These are phyloP conservation scores for Daldinia bambusicola DNA, from an alignment of 495 filamentous ascomycete genomes.

Conservation along the genomic window DNA sequence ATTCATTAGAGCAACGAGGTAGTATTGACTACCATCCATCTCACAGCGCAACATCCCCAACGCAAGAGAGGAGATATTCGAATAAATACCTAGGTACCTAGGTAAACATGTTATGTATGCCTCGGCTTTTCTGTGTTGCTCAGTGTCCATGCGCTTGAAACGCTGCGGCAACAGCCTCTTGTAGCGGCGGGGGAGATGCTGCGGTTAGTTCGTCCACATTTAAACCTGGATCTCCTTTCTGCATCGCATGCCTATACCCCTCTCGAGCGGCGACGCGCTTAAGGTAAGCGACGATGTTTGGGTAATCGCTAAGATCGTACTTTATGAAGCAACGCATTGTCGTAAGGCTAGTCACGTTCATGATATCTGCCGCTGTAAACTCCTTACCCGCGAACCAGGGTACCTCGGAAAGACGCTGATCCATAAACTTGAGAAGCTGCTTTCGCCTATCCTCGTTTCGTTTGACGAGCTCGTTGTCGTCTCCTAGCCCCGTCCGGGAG, in stretches of 20 bases:
- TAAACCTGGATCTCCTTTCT: conserved; percentile 59
- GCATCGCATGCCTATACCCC: conserved; percentile 56
- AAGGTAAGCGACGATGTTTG: conserved; percentile 60
- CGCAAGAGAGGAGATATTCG: background rate
- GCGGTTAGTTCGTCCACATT: conserved; percentile 35
- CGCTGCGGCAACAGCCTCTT: conserved; percentile 21
- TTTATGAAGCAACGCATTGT: conserved; percentile 63
- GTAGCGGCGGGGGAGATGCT: conserved; percentile 28
- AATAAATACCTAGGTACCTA: conserved; percentile 2
- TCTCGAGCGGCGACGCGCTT: conserved; percentile 53
- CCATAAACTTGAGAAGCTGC: conserved; percentile 50
- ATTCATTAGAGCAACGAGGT: background rate
- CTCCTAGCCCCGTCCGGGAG: conserved; percentile 14
- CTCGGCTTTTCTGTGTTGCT: background rate
- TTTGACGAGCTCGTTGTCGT: conserved; percentile 9
- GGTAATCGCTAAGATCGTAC: conserved; percentile 56
- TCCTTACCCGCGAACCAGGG: conserved; percentile 67
- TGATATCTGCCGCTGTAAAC: conserved; percentile 71
- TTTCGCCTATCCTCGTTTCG: conserved; percentile 42
- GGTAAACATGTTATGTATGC: background rate
- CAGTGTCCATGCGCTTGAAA: conserved; percentile 13
- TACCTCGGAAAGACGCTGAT: conserved; percentile 57
- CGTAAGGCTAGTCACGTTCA: conserved; percentile 64
- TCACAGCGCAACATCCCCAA: too few relatives aligned
- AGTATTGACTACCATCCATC: background rate